phyloP scores from a whole-genome alignment of 73 alveolate species.

The Urostyla sp. region DNA sequence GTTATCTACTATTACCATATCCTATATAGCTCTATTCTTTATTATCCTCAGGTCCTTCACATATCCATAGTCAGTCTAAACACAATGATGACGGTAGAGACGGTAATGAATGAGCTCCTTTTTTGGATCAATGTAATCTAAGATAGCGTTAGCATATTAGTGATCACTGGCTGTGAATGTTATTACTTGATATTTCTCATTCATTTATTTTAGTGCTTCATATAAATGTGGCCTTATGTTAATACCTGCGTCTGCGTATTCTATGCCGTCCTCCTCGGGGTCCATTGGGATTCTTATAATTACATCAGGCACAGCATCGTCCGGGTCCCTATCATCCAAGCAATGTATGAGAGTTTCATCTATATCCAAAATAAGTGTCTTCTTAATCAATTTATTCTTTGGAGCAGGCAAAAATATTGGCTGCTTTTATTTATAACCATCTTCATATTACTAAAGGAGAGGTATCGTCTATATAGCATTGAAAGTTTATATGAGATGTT shows the following conservation, averaged over 20 bases:
- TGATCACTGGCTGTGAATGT: constrained; percentile 84
- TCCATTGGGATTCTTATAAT: constrained; percentile 70
- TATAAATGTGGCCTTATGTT: constrained; percentile 80
- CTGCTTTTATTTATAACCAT: constrained; percentile 24
- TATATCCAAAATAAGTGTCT: constrained; percentile 79
- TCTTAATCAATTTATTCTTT: constrained; percentile 53
- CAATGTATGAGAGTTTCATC: constrained; percentile 92
- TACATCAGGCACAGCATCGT: constrained; percentile 54
- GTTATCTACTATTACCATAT: constrained; percentile 80
- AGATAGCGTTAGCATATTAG: constrained; percentile 88
- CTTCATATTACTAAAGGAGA: constrained; percentile 23
- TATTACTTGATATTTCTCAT: constrained; percentile 68
- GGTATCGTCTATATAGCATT: constrained; percentile 57
- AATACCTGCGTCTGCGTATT: constrained; percentile 69
- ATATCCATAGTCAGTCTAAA: constrained; percentile 51
- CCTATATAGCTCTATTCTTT: constrained; percentile 66
- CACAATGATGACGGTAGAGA: constrained; percentile 83
- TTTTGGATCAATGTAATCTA: constrained; percentile 85
- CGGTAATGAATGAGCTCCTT: constrained; percentile 77
- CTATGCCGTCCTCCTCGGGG: constrained; percentile 67
- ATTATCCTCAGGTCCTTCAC: constrained; percentile 67
- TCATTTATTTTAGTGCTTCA: constrained; percentile 70
- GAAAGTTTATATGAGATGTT: constrained; percentile 60
- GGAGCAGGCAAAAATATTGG: constrained; percentile 49
- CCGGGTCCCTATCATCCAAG: constrained; percentile 76